Evolutionary conservation across 768 basidiomycete genomes (phyloP).

Genomic region (Suillus placidus): DNA sequence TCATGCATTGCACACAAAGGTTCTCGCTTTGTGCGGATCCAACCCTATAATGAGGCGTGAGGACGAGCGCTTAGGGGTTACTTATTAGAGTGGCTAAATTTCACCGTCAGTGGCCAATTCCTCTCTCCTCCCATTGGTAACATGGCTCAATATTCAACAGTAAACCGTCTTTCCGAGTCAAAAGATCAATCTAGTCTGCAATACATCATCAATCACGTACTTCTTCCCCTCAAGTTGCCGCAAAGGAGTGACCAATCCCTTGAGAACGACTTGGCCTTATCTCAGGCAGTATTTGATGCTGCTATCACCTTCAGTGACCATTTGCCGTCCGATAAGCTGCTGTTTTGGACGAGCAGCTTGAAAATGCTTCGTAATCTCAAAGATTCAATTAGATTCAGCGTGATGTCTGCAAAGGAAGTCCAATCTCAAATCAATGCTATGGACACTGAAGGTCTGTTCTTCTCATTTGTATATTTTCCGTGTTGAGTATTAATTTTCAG

Average conservation of each 20-base stretch:
- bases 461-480: not conserved
- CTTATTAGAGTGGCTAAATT: not conserved
- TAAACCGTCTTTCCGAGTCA: not conserved
- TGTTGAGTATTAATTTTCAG: slow-evolving; percentile 27
- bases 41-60: not conserved
- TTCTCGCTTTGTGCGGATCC: not conserved
- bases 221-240: slow-evolving; percentile 46
- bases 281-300: slow-evolving; percentile 20
- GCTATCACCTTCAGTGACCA: slow-evolving; percentile 22
- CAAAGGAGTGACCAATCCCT: slow-evolving; percentile 35
- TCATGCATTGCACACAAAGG: not conserved
- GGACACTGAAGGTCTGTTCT: slow-evolving; percentile 16
- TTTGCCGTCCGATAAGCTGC: slow-evolving; percentile 11
- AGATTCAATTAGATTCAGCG: slow-evolving; percentile 4
- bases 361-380: slow-evolving; percentile 35
- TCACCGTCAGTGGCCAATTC: not conserved
- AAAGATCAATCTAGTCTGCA: slow-evolving; percentile 8
- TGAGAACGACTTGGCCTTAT: slow-evolving; percentile 31
- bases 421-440: slow-evolving; percentile 24
- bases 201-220: slow-evolving; percentile 46
- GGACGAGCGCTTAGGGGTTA: not conserved
- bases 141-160: not conserved
- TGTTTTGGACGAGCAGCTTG: slow-evolving; percentile 33
- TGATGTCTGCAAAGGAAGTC: slow-evolving; percentile 18
- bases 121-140: not conserved